A percentile compares a stretch with the other conserved stretches of the same genome.
Evolutionary conservation across 139 green algal species (phyloP).

Genomic region (Picochlorum sp.): DNA sequence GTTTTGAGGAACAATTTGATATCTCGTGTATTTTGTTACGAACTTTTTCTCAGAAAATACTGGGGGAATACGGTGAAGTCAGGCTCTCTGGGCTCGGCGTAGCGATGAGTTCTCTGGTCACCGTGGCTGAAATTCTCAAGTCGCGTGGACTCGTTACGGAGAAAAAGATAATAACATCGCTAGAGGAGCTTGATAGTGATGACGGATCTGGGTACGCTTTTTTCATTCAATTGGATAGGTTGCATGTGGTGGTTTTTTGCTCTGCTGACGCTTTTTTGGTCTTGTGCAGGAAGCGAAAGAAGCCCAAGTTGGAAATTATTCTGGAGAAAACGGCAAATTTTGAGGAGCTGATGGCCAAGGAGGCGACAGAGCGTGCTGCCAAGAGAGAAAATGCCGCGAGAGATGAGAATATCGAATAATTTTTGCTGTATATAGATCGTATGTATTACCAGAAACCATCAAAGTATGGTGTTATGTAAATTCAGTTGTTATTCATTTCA

Average conservation of each 20-base stretch:
- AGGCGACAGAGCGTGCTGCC: constrained; percentile 8
- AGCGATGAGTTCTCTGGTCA: constrained; percentile 71
- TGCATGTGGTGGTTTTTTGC: not conserved
- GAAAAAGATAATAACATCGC: constrained; percentile 27
- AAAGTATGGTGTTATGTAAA: too few relatives aligned
- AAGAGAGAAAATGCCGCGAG: not conserved
- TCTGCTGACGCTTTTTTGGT: not conserved
- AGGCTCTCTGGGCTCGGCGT: constrained; percentile 73
- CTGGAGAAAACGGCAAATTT: constrained; percentile 59
- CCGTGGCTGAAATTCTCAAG: constrained; percentile 80
- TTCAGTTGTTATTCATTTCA: too few relatives aligned
- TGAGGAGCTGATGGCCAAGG: constrained; percentile 39
- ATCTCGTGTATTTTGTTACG: not conserved
- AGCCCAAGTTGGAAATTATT: constrained; percentile 71
- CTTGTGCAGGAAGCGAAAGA: constrained; percentile 27
- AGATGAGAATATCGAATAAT: not conserved
- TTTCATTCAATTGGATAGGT: not conserved
- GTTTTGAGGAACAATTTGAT: not conserved
- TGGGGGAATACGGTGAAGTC: constrained; percentile 67
- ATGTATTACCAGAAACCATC: not conserved
- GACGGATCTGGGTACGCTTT: constrained; percentile 6
- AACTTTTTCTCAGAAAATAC: constrained; percentile 36
- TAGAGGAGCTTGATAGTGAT: constrained; percentile 17
- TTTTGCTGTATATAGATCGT: not conserved
- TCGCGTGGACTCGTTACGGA: constrained; percentile 57